Evolutionary conservation across 106 monocot genomes (phyloP).

Genomic region (Dioscorea zingiberensis): DNA sequence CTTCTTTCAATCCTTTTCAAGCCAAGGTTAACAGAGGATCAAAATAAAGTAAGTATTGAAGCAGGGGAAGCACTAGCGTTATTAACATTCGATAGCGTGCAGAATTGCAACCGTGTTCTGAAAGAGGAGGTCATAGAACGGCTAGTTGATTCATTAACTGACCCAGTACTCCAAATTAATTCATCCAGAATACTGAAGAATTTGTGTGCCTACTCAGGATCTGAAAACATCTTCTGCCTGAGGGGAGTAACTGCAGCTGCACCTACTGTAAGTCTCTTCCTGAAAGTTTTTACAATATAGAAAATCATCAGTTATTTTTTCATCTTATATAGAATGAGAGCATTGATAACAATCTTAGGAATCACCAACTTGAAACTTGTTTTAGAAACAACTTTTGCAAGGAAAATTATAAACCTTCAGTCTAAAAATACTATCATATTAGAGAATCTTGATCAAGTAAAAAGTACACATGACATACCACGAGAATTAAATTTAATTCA

Average conservation of each 20-base stretch:
- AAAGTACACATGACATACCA: too few species aligned
- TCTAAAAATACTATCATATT: neutral
- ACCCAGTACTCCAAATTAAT: constrained; percentile 24
- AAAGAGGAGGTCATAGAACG: constrained; percentile 18
- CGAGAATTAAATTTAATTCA: too few species aligned
- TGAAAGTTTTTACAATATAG: neutral
- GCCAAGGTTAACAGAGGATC: constrained; percentile 8
- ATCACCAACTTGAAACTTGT: neutral
- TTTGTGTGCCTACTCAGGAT: constrained; percentile 39
- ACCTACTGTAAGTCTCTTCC: constrained; percentile 34
- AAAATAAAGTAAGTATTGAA: constrained; percentile 21
- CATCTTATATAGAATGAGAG: too few species aligned
- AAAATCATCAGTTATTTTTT: neutral
- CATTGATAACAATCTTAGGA: neutral
- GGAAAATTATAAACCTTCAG: neutral
- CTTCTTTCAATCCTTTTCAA: constrained; percentile 33
- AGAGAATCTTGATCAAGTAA: too few species aligned
- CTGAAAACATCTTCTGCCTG: constrained; percentile 7
- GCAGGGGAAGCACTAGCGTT: constrained; percentile 76
- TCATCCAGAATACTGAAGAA: constrained; percentile 47
- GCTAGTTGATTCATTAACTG: constrained; percentile 26
- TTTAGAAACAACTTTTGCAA: neutral
- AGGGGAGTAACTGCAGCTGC: constrained; percentile 24
- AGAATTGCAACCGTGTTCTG: constrained; percentile 45
- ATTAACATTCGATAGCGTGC: constrained; percentile 50